Conservation (phyloP, 2,329 filamentous ascomycete species). For the Pseudogymnoascus sp. region DNA sequence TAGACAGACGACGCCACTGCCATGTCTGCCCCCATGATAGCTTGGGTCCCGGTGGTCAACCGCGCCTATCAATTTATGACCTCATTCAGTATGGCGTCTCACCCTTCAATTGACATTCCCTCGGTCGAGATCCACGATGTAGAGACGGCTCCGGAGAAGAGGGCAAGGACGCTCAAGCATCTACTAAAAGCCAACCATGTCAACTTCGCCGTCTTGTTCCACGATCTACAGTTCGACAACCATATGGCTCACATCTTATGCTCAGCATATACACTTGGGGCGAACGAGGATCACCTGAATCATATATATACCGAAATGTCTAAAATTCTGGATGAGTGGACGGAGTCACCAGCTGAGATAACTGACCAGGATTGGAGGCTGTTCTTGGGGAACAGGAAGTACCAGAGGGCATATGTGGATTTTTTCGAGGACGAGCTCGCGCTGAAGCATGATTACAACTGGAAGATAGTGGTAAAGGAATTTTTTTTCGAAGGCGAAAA, state of each 20-base stretch:
- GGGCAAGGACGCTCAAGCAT: conserved; percentile 78
- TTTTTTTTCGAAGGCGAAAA: conserved; percentile 67
- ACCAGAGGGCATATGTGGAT: conserved; percentile 85
- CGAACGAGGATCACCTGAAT: conserved; percentile 61
- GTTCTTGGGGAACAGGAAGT: conserved; percentile 67
- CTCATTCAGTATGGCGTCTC: conserved; percentile 21
- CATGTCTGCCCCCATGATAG: conserved; percentile 35
- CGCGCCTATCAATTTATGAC: conserved; percentile 30
- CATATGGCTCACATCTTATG: conserved; percentile 73
- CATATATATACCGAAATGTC: conserved; percentile 71
- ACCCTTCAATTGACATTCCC: conserved; percentile 46
- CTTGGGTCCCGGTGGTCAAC: conserved; percentile 36
- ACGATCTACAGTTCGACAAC: conserved; percentile 68
- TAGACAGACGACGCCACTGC: conserved; percentile 8
- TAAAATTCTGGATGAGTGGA: conserved; percentile 68
- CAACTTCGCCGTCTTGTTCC: conserved; percentile 76
- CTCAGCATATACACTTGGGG: conserved; percentile 80
- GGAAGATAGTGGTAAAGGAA: conserved; percentile 66
- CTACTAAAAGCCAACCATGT: conserved; percentile 85
- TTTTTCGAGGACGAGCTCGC: conserved; percentile 92
- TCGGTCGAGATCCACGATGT: conserved; percentile 68
- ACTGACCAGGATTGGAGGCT: conserved; percentile 77
- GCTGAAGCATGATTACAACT: conserved; percentile 62
- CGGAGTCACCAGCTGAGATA: conserved; percentile 76
- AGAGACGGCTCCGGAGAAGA: conserved; percentile 70